Conservation (phyloP, 2,329 filamentous ascomycete genomes). For the Didymella glomerata region DNA sequence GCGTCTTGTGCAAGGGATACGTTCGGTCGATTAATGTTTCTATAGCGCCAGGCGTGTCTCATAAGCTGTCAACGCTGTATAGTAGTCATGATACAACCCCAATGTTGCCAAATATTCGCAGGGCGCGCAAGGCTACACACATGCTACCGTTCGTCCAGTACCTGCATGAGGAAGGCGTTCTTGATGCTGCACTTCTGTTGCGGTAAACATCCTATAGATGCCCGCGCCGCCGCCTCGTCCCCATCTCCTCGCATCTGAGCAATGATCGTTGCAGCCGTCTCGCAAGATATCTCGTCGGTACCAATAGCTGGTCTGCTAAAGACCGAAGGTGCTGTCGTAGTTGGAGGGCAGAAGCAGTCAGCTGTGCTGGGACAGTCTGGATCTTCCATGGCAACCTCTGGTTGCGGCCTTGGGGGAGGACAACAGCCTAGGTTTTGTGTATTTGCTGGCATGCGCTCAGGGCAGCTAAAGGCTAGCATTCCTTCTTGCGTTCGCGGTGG, state of each 20-base stretch:
- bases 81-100: not conserved
- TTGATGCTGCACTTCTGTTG: constrained; percentile 32
- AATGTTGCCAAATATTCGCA: not conserved
- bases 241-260: constrained; percentile 40
- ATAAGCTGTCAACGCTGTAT: not conserved
- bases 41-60: not conserved
- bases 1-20: constrained; percentile 5
- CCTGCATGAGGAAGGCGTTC: constrained; percentile 36
- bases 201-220: constrained; percentile 32
- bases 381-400: constrained; percentile 13
- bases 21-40: not conserved
- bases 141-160: constrained; percentile 35
- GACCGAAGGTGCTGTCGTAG: constrained; percentile 6
- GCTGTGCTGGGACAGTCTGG: constrained; percentile 27
- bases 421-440: constrained; percentile 10
- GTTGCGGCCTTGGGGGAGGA: constrained; percentile 5
- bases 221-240: constrained; percentile 29
- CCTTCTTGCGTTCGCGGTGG: constrained; percentile 2
- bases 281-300: constrained; percentile 39
- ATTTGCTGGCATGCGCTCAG: not conserved
- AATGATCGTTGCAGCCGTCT: constrained; percentile 40
- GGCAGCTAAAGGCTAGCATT: not conserved
- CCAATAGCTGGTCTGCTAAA: not conserved
- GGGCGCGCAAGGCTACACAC: not conserved
- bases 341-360: constrained; percentile 35